Evolutionary conservation across 768 basidiomycete genomes (phyloP), one percentile per base, ranked within the genome.

Genomic region (Boletus barrowsii): DNA sequence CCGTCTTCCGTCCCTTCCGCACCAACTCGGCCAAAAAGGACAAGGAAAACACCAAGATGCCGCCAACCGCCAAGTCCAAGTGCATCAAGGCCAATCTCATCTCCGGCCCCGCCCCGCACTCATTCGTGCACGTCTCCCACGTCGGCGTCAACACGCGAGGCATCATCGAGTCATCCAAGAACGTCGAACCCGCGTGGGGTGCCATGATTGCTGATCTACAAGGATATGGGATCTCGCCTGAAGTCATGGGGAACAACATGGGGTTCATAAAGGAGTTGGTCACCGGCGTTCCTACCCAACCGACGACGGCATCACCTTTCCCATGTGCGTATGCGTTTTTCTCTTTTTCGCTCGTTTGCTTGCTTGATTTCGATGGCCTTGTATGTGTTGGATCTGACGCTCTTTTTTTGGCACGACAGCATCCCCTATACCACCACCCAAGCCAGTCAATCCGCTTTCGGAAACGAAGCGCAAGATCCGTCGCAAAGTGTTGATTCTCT

Each of bases 91-190:
- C 63, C 20, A 57, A 58, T 53, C 72, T 81, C 72, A 82, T 88
- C 58, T 86, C 86, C 14, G 64, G 76, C 17, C 86, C 86, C 0
- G 69, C 77, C 0, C 77, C 81, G 5, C 76, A 82, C 52, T 82
- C 86, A 20, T 88, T 87, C 66, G 78, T 80, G 53, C 86, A 88
- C 61, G 74, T 86, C 50, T 77, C 81, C 20, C 87, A 88, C 64
- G 78, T 87, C 47, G 85, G 85, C 9, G 68, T 84, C 46, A 78
- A 77, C 60, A 72, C 70, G 50, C 71, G 75, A 9, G 82, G 81
- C 5, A 67, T 70, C 50, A 74, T 83, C 58, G 82, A 84, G 68
- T 74, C 79, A 10, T 80, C 79, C 43, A 76, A 75, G 46, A 79
- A 76, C 55, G 71, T 83, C 39, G 80, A 83, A 44, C 75, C 77